Conservation (phyloP, 2,329 filamentous ascomycete genomes). For the Calonectria pteridis region DNA sequence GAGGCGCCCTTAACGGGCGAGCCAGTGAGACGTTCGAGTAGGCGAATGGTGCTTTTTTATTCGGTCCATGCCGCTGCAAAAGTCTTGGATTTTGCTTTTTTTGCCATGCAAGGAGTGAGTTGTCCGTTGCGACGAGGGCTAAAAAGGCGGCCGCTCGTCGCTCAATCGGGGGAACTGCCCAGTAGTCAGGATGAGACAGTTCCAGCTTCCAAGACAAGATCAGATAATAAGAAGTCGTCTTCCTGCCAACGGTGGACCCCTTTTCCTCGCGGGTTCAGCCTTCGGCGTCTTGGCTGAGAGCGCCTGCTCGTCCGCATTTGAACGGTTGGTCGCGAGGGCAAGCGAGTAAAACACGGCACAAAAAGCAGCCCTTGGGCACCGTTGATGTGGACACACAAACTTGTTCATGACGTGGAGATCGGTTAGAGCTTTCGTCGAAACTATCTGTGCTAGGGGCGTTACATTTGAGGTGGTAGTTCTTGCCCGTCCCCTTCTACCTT, state of each 20-base stretch:
- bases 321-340: not conserved
- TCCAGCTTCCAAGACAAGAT: not conserved
- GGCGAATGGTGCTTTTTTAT: not conserved
- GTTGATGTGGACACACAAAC: not conserved
- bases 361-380: not conserved
- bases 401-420: too few relatives aligned
- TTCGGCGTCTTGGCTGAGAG: not conserved
- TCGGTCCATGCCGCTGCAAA: not conserved
- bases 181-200: not conserved
- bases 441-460: not conserved
- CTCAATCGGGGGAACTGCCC: not conserved
- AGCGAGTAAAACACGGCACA: conserved; percentile 3
- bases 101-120: not conserved
- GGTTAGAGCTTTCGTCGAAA: not conserved
- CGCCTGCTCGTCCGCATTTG: not conserved
- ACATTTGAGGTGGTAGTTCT: not conserved
- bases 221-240: not conserved
- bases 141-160: not conserved
- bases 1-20: not conserved
- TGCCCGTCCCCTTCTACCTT: not conserved
- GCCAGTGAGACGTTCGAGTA: not conserved
- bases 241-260: not conserved
- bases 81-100: not conserved
- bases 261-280: not conserved
- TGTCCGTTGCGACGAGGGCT: not conserved